Evolutionary conservation across 208 protist species (phyloP), one percentile per base, ranked within the genome.

Genomic region (Trypanosoma congolense): DNA sequence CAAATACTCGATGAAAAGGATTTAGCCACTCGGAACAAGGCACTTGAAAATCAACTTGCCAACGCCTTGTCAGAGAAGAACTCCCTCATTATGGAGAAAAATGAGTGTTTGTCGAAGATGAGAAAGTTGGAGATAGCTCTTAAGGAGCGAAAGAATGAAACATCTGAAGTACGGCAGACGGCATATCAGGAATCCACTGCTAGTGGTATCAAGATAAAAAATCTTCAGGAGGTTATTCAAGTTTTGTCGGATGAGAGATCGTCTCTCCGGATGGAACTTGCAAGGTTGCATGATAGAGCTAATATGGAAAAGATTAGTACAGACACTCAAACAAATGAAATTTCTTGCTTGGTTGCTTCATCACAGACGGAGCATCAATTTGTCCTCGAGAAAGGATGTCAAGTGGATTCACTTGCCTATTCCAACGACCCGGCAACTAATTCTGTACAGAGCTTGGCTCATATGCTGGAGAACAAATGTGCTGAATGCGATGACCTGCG

Each of bases 41-140:
- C 56, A 3, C 58, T 90, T 24, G 79, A 93, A 52, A 86, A 78
- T 45, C 77, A 89, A 44, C 70, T 92, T 49, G 80, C 85, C 6
- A 52, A 62, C 22, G 75, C 65, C 16, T 74, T 83, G 26, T 75
- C 78, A 25, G 80, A 92, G 42, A 82, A 80, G 47, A 89, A 73
- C 48, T 76, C 77, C 12, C 49, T 74, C 8, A 45, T 56, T 21
- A 58, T 77, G 31, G 85, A 92, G 30, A 78, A 75, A 35, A 73
- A 75, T 55, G 80, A 87, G 4, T 38, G 75, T 14, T 68, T 67
- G 19, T 49, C 61, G 9, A 80, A 76, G 35, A 44, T 87, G 4
- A 66, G 79, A 26, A 84, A 87, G 62, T 14, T 82, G 5, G 75
- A 87, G 46, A 60, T 56, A 0, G 41, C 64, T 14, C 22, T 83